Base-by-base conservation (phyloP, 257 asterid species). In the Scutellaria barbata region DNA sequence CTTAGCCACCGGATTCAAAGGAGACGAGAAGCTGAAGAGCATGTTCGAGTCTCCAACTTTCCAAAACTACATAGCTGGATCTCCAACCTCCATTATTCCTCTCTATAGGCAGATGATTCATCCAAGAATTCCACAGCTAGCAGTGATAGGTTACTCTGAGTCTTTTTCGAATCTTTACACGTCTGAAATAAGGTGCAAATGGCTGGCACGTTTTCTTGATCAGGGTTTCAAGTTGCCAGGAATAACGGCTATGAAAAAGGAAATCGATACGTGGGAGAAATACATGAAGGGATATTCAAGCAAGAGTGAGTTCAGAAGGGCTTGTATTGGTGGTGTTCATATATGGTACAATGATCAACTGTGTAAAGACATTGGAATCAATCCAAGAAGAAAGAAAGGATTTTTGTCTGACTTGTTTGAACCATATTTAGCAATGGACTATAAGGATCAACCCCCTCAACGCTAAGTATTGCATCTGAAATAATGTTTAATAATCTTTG, bases 111-210 rank as follows among this genome's bases (percentile, higher is more conserved):
- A 87, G 40, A 76, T 82, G 43, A 78, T 87, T 58, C 88, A 77
- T 80, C 96, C 94, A 1, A 52, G 88, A 63, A 85, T 89, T 51
- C 96, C 96, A 42, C 87, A 81, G 30, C 77, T 89, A 25, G 96
- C 90, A 1, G 77, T 80, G 1, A 65, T 87, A 18, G 92, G 94
- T 1, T 85, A 79, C 73, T 74, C 92, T 0, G 94, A 86, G 53
- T 76, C 88, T 30, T 10, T 78, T 0, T 51, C 84, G 20, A 85
- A 82, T 76, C 70, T 89, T 0, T 76, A 77, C 57, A 71, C 86
- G 0, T 81, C 56, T 11, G 88, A 84, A 20, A 67, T 84, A 74
- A 62, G 76, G 72, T 76, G 80, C 51, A 77, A 73, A 64, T 84
- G 88, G 88, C 35, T 74, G 6, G 58, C 74, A 0, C 30, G 1